These are phyloP conservation scores for Lactarius hatsudake DNA, from an alignment of 768 basidiomycete species.

Conservation along the genomic window DNA sequence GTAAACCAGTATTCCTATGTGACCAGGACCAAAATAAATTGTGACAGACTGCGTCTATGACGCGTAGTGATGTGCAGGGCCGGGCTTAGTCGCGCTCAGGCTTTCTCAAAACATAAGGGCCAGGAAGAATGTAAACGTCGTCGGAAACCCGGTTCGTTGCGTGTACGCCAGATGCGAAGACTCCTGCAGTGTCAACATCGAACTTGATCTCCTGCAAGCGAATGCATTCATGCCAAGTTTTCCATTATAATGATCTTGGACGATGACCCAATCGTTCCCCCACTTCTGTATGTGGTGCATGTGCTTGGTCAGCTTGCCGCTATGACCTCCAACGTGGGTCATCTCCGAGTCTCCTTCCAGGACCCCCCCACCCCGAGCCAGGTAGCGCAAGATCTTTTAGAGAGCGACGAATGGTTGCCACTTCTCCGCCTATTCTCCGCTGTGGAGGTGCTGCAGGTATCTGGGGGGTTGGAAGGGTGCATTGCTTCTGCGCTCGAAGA, in stretches of 20 bases:
- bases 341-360: background rate
- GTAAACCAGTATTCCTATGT: slow-evolving; percentile 23
- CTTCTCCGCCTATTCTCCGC: background rate
- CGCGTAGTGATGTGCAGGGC: too few species aligned
- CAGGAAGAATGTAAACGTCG: too few species aligned
- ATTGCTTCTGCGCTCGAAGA: background rate
- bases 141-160: too few species aligned
- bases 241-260: background rate
- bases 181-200: too few species aligned
- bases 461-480: background rate
- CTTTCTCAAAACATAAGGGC: too few species aligned
- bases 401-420: background rate
- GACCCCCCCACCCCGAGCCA: too few species aligned
- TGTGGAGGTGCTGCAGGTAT: background rate
- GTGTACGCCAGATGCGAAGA: too few species aligned
- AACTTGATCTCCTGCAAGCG: background rate
- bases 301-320: background rate
- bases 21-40: background rate
- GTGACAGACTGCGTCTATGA: background rate
- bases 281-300: background rate
- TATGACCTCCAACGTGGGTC: background rate
- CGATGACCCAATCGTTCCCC: too few species aligned
- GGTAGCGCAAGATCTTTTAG: too few species aligned
- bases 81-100: too few species aligned
- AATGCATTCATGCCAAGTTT: background rate